Conservation (phyloP, 108 stramenopile species). For the Discostella pseudostelligera region DNA sequence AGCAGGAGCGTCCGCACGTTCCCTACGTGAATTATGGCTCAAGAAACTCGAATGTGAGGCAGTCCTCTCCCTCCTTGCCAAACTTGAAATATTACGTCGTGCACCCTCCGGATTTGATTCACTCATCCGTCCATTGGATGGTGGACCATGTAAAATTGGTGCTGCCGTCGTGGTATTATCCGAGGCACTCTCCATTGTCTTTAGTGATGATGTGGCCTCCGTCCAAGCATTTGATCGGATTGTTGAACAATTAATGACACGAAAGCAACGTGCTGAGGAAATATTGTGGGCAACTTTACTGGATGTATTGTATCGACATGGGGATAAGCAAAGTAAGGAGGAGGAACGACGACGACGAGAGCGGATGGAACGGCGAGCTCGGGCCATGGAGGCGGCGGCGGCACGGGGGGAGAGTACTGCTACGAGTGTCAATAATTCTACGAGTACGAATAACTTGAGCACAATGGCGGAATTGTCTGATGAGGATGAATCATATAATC, state of each 20-base stretch:
- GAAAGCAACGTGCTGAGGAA: conserved; percentile 85
- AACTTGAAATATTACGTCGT: conserved; percentile 80
- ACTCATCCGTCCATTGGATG: conserved; percentile 36
- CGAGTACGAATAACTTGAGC: conserved; percentile 6
- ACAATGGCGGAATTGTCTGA: conserved; percentile 37
- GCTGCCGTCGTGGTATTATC: conserved; percentile 66
- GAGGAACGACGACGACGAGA: conserved; percentile 29
- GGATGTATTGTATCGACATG: conserved; percentile 74
- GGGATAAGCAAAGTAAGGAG: conserved; percentile 23
- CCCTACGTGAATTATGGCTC: conserved; percentile 85
- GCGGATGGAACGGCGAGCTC: conserved; percentile 24
- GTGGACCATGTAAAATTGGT: conserved; percentile 67
- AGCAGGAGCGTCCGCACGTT: conserved; percentile 57
- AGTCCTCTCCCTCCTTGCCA: conserved; percentile 64
- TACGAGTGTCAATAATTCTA: no score
- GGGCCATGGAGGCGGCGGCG: conserved; percentile 36
- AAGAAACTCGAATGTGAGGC: conserved; percentile 88
- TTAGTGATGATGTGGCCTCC: conserved; percentile 73
- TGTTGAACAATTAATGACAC: conserved; percentile 79
- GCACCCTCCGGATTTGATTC: conserved; percentile 76
- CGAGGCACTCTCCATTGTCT: conserved; percentile 71
- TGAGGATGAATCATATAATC: conserved; percentile 40
- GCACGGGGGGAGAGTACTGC: conserved; percentile 4
- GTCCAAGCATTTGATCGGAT: conserved; percentile 74
- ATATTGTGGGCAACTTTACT: conserved; percentile 76